These are phyloP conservation scores for Massospora cicadina DNA, from an alignment of 371 early-diverging fungal genomes.

Conservation along the genomic window DNA sequence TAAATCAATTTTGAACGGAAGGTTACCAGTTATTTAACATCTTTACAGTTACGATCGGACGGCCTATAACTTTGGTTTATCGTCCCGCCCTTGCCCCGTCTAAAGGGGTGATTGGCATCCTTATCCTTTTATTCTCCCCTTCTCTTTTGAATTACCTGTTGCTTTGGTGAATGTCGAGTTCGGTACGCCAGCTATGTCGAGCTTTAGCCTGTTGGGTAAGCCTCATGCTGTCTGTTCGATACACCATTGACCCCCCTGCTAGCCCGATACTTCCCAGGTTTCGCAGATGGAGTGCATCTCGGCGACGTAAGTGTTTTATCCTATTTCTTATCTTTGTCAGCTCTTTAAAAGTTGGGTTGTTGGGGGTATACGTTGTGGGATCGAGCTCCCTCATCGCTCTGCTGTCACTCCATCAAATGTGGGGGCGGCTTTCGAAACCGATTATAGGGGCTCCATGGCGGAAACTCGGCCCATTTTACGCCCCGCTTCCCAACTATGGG, in stretches of 20 bases:
- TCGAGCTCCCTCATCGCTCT: not conserved
- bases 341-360: not conserved
- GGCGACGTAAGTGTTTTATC: not conserved
- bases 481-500: not conserved
- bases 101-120: no score
- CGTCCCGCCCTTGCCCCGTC: no score
- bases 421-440: not conserved
- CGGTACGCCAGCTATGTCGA: not conserved
- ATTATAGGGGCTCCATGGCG: not conserved
- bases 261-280: not conserved
- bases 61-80: no score
- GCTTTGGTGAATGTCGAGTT: not conserved
- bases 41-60: no score
- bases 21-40: no score
- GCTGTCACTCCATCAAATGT: not conserved
- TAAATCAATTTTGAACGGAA: no score
- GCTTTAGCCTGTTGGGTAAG: not conserved
- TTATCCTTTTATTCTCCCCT: no score
- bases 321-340: not conserved
- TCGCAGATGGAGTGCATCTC: not conserved
- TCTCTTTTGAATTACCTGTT: no score
- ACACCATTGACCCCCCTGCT: not conserved
- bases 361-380: not conserved
- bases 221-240: not conserved
- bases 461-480: not conserved